Conservation (phyloP, 768 basidiomycete genomes). For the Russula foetens region DNA sequence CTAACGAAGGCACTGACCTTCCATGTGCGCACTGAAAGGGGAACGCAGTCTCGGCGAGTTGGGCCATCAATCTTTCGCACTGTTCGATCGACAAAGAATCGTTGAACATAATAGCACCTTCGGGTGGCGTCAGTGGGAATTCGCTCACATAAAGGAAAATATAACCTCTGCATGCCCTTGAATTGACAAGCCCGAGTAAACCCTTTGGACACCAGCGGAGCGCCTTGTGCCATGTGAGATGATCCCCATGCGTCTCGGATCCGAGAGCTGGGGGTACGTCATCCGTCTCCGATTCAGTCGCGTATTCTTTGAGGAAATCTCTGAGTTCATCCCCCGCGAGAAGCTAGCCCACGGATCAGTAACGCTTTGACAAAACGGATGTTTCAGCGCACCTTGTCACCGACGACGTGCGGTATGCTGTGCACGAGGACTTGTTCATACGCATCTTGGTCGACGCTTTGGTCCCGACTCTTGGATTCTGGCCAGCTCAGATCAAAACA, state of each 20-base stretch:
- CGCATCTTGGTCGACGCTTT: conserved; percentile 26
- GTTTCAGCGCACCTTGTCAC: conserved; percentile 47
- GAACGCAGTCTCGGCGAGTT: conserved; percentile 63
- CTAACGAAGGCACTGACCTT: conserved; percentile 36
- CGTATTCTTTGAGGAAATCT: conserved; percentile 64
- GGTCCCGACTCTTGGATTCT: conserved; percentile 24
- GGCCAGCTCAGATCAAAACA: conserved; percentile 46
- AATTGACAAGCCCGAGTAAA: conserved; percentile 81
- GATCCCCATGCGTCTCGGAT: background rate
- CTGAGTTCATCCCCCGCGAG: conserved; percentile 63
- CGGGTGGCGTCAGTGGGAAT: background rate
- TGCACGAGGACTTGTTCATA: conserved; percentile 62
- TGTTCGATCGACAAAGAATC: conserved; percentile 63
- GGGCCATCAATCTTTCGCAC: conserved; percentile 57
- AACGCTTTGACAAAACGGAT: background rate
- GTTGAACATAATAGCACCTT: conserved; percentile 98
- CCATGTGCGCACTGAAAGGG: conserved; percentile 99
- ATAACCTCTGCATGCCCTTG: conserved; percentile 89
- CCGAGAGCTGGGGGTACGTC: conserved; percentile 21
- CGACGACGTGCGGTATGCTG: conserved; percentile 60
- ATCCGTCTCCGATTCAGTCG: conserved; percentile 52
- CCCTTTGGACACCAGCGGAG: conserved; percentile 77
- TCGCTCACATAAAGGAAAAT: background rate
- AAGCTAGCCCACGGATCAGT: conserved; percentile 35
- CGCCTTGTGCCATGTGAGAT: conserved; percentile 52